These are phyloP conservation scores for Lichtheimia hyalospora DNA, from an alignment of 371 early-diverging fungal genomes.

Conservation along the genomic window DNA sequence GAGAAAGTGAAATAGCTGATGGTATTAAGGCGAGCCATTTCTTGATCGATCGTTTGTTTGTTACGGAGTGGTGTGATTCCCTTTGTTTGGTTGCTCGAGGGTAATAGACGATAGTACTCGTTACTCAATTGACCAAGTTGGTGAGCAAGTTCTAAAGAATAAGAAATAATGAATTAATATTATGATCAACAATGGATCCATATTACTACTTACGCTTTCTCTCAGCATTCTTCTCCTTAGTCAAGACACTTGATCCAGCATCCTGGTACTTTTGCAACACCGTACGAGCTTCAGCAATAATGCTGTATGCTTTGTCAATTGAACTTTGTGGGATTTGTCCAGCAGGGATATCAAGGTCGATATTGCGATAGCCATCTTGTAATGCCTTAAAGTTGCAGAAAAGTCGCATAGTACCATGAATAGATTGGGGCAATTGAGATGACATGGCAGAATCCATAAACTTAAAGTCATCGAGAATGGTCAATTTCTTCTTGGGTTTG, in stretches of 20 bases:
- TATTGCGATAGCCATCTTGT: slow-evolving; percentile 28
- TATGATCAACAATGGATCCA: too few species aligned
- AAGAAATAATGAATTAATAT: not conserved
- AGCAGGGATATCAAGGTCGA: slow-evolving; percentile 44
- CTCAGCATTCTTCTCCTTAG: slow-evolving; percentile 7
- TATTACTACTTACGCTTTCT: slow-evolving; percentile 9
- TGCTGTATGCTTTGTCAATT: slow-evolving; percentile 36
- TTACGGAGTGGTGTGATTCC: slow-evolving; percentile 29
- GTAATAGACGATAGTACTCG: slow-evolving; percentile 39
- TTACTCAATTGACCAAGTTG: slow-evolving; percentile 32
- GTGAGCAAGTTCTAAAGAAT: slow-evolving; percentile 17
- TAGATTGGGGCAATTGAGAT: slow-evolving; percentile 15
- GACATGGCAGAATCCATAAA: slow-evolving; percentile 10
- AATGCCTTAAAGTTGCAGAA: slow-evolving; percentile 47
- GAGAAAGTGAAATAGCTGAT: slow-evolving; percentile 51
- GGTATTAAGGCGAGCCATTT: slow-evolving; percentile 33
- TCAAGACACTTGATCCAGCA: too few species aligned
- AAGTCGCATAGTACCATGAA: slow-evolving; percentile 41
- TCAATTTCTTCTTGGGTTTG: slow-evolving; percentile 18
- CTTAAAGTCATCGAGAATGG: slow-evolving; percentile 25
- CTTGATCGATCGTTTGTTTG: slow-evolving; percentile 10
- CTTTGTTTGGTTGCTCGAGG: slow-evolving; percentile 18
- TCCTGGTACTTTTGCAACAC: not conserved
- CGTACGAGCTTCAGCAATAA: slow-evolving; percentile 28
- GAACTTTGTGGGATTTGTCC: slow-evolving; percentile 47